Base-by-base conservation (phyloP, 73 alveolate genomes). In the Effrenium voratum region DNA sequence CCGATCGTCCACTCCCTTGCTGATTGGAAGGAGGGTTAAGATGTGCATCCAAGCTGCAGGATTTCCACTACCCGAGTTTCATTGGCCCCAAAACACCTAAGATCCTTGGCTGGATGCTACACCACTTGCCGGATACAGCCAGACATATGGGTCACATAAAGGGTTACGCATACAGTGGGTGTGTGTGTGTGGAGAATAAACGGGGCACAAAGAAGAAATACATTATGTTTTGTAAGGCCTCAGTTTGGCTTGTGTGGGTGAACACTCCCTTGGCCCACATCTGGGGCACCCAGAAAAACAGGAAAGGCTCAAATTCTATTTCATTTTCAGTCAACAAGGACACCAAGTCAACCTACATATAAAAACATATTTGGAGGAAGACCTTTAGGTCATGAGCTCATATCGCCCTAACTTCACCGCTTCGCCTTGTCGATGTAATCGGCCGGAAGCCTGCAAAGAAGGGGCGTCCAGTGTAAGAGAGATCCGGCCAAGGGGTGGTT, bases 381-480 rank as follows among this genome's bases (percentile, higher is more conserved):
- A 28, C 22, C 22, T 19, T 26, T 12, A n/a, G 73, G 30, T 26
- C 30, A n/a, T 55, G 73, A 28, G 19, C 30, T 13, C 2, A 28
- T 26, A 59, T 10, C 73, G 34, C 2, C 26, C 32, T n/a, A 28
- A 59, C 22, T 2, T 59, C 73, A 26, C 73, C 73, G 73, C 8
- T 47, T 13, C 57, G 87, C 87, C 87, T 76, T 76, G 87, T 81
- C 72, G 55, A 81, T 34, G 92, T 81, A 81, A 73, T 81, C 73
- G 24, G 92, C 50, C 44, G 92, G 92, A 72, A 81, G 92, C 92
- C 92, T 81, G 59, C 8, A 52, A 73, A 15, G 26, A 30, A 19
- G 32, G 49, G 13, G 8, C 76, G 38, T 19, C 38, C 76, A 63
- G 76, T 5, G 38, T 19, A n/a, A n/a, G n/a, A n/a, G n/a, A n/a